These are phyloP conservation scores for Penicillium rolfsii DNA, from an alignment of 2,329 filamentous ascomycete species.

Conservation along the genomic window DNA sequence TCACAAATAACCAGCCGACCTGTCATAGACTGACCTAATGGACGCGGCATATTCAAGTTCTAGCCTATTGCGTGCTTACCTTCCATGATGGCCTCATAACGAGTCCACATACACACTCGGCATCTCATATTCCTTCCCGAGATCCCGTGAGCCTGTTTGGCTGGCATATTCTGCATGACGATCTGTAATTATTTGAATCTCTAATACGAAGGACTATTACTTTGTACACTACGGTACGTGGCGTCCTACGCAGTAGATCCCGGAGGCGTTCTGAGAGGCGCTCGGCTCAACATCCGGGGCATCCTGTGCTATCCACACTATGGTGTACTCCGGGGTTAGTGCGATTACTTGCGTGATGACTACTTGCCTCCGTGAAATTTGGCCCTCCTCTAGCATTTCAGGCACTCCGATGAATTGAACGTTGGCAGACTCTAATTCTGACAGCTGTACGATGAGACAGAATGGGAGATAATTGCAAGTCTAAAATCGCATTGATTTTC, in stretches of 20 bases:
- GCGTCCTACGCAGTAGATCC: background rate
- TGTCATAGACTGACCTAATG: background rate
- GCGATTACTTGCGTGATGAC: background rate
- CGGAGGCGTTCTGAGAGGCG: background rate
- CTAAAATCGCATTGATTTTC: background rate
- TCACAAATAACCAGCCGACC: background rate
- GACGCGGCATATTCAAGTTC: constrained; percentile 4
- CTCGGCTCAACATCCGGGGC: background rate
- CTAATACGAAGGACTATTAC: background rate
- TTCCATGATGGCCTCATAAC: constrained; percentile 18
- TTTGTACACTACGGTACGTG: background rate
- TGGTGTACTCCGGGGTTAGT: background rate
- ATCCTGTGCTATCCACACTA: too few species aligned
- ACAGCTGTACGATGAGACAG: background rate
- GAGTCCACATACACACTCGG: constrained; percentile 11
- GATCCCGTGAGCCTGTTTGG: background rate
- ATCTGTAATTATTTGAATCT: background rate
- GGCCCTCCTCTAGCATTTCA: background rate
- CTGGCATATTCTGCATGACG: background rate
- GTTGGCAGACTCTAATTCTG: background rate
- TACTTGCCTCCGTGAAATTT: background rate
- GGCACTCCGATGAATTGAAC: background rate
- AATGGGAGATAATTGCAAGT: background rate
- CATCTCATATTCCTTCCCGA: background rate
- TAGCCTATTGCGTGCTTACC: constrained; percentile 18